A percentile compares a stretch with the other conserved stretches of the same genome.
Evolutionary conservation across 176 grass and related monocot genomes (phyloP).

Genomic region (Aegilops bicornis): DNA sequence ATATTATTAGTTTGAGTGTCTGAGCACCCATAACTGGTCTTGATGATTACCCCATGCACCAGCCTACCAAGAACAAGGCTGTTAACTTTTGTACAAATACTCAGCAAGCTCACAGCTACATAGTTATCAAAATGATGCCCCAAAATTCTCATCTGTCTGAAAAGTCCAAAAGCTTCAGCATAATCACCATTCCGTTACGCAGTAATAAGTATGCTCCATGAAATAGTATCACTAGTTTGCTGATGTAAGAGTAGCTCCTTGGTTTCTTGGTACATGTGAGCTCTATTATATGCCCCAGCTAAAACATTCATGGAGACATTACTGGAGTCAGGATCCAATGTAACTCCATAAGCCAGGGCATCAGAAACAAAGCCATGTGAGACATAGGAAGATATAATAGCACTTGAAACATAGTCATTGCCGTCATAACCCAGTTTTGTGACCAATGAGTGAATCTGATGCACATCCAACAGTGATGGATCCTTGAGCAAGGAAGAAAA

Average conservation of each 20-base stretch:
- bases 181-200: conserved; percentile 60
- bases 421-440: conserved; percentile 59
- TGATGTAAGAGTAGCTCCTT: conserved; percentile 55
- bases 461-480: conserved; percentile 37
- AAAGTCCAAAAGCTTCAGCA: conserved; percentile 50
- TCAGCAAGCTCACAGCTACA: conserved; percentile 54
- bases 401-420: conserved; percentile 61
- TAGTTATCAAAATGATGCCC: conserved; percentile 52
- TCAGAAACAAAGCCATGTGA: conserved; percentile 47
- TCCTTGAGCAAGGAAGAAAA: conserved; percentile 68
- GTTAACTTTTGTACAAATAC: conserved; percentile 68
- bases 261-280: conserved; percentile 43
- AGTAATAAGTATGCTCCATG: conserved; percentile 79
- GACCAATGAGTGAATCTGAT: conserved; percentile 64
- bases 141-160: conserved; percentile 56
- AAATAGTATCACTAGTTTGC: conserved; percentile 46
- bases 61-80: conserved; percentile 61
- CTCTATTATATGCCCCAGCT: conserved; percentile 63
- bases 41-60: conserved; percentile 69
- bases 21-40: conserved; percentile 45
- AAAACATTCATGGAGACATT: conserved; percentile 49
- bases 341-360: conserved; percentile 42
- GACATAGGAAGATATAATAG: conserved; percentile 68
- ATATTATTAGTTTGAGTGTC: conserved; percentile 64
- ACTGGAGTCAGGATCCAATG: conserved; percentile 31